Conservation (phyloP, 129 eudicot genomes). For the Lonicera japonica region DNA sequence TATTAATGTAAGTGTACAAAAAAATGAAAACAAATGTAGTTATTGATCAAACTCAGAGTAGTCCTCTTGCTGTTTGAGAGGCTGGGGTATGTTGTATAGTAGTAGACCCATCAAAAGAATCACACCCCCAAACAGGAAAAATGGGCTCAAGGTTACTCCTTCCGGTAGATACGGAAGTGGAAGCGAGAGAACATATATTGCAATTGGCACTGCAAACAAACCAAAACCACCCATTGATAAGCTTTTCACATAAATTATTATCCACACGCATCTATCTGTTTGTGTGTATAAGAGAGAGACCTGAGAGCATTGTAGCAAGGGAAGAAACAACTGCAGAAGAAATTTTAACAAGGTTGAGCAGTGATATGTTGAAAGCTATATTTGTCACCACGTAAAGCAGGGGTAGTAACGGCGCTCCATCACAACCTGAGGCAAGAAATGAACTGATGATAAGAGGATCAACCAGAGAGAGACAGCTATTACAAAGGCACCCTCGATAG, state of each 20-base stretch:
- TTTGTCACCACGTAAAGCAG: slow-evolving; percentile 64
- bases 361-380: slow-evolving; percentile 76
- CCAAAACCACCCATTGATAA: background rate
- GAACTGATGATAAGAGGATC: slow-evolving; percentile 9
- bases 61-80: slow-evolving; percentile 24
- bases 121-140: slow-evolving; percentile 57
- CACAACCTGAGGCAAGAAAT: slow-evolving; percentile 51
- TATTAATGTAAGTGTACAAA: too few species aligned
- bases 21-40: too few species aligned
- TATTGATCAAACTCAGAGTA: too few species aligned
- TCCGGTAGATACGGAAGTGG: slow-evolving; percentile 81
- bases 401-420: slow-evolving; percentile 84
- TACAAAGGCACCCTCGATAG: slow-evolving; percentile 2
- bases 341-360: slow-evolving; percentile 60
- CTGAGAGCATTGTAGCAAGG: slow-evolving; percentile 68
- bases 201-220: slow-evolving; percentile 61
- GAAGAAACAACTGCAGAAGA: slow-evolving; percentile 90
- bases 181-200: slow-evolving; percentile 67
- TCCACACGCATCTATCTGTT: background rate
- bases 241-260: background rate
- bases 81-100: slow-evolving; percentile 58
- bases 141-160: slow-evolving; percentile 65
- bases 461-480: background rate
- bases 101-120: slow-evolving; percentile 73
- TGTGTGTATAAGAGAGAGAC: slow-evolving; percentile 27